Percentiles rank a stretch among this genome's conserved stretches.
phyloP scores from a whole-genome alignment of 768 basidiomycete species.

The Leccinum incarnatum region DNA sequence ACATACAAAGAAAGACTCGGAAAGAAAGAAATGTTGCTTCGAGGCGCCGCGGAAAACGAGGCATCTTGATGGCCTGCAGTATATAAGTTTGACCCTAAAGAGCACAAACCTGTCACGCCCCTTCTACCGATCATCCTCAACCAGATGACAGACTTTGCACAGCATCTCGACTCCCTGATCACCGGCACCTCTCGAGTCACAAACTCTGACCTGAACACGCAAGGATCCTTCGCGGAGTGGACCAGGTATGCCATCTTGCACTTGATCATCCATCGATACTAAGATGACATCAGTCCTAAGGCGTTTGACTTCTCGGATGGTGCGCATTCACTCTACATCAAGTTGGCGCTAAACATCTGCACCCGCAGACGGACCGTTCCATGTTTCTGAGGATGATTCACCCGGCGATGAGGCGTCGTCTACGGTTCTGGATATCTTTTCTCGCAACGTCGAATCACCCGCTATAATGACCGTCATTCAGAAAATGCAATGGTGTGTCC shows the following conservation, averaged over 20 bases:
- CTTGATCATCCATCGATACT: slow-evolving; percentile 12
- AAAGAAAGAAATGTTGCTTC: not conserved
- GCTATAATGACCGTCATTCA: slow-evolving; percentile 6
- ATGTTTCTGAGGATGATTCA: slow-evolving; percentile 9
- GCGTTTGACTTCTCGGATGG: slow-evolving; percentile 10
- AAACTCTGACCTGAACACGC: slow-evolving; percentile 13
- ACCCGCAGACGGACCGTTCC: slow-evolving; percentile 15
- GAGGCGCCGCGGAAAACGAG: not conserved
- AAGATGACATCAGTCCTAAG: slow-evolving; percentile 17
- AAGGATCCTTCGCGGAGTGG: slow-evolving; percentile 20
- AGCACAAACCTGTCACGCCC: not conserved
- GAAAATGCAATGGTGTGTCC: slow-evolving; percentile 17
- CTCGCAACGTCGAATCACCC: not conserved
- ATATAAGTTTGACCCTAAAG: too few relatives aligned
- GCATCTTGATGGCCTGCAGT: too few relatives aligned
- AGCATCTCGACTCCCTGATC: slow-evolving; percentile 22
- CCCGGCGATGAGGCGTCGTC: slow-evolving; percentile 22
- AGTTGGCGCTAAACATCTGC: slow-evolving; percentile 3
- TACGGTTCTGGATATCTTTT: slow-evolving; percentile 36
- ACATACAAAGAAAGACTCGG: not conserved
- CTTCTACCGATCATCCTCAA: not conserved
- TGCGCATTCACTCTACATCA: slow-evolving; percentile 7
- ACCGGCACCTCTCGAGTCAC: slow-evolving; percentile 8
- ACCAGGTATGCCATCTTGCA: slow-evolving; percentile 19
- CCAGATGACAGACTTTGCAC: slow-evolving; percentile 23